These are phyloP conservation scores for Populus hybrid DNA, from an alignment of 441 rosid genomes.

Conservation along the genomic window DNA sequence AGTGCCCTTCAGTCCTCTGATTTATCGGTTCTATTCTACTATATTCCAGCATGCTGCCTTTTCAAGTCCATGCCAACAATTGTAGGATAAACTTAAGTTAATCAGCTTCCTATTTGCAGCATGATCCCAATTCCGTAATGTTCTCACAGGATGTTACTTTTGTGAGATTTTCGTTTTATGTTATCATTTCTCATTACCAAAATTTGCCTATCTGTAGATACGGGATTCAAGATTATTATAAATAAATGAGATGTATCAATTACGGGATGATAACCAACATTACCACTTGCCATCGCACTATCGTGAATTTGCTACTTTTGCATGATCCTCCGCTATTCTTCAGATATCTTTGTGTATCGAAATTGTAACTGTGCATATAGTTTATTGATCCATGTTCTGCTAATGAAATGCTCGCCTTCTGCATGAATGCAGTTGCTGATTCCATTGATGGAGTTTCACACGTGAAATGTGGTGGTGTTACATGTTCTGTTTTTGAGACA, in stretches of 20 bases:
- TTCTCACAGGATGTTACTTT: neutral
- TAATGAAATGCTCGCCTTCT: constrained; percentile 12
- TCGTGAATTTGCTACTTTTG: constrained; percentile 1
- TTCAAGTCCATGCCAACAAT: neutral
- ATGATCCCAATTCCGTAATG: neutral
- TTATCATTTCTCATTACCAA: neutral
- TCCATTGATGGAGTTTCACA: constrained; percentile 29
- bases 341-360: neutral
- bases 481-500: constrained; percentile 11
- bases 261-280: neutral
- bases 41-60: neutral
- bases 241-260: neutral
- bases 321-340: neutral
- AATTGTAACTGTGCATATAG: neutral
- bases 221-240: neutral
- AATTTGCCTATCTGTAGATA: neutral
- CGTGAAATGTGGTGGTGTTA: constrained; percentile 11
- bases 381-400: neutral
- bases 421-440: constrained; percentile 45
- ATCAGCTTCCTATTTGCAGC: neutral
- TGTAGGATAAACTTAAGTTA: neutral
- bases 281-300: neutral
- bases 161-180: neutral
- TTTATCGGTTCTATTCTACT: neutral
- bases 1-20: neutral